A percentile compares a stretch with the other conserved stretches of the same genome.
These are phyloP conservation scores for Clohesyomyces aquaticus DNA, from an alignment of 495 filamentous ascomycete species.

Conservation along the genomic window DNA sequence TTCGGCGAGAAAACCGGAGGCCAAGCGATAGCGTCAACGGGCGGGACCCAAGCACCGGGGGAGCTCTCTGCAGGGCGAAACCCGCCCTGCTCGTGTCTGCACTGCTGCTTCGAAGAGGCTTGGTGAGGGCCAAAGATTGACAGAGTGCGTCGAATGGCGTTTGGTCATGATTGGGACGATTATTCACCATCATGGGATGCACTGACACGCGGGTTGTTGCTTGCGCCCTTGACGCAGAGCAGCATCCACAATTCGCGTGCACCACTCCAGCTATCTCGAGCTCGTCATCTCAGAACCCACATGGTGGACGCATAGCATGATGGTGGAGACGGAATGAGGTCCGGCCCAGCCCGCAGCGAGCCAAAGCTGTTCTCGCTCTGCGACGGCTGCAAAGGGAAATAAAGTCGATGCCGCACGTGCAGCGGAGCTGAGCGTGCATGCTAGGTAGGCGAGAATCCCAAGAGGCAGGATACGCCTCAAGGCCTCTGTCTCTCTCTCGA, in stretches of 20 bases:
- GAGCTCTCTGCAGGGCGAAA: neutral
- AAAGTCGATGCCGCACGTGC: no score
- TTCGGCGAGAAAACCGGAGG: slow-evolving; percentile 17
- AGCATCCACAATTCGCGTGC: no score
- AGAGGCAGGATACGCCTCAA: no score
- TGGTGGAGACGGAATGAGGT: neutral
- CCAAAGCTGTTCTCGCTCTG: no score
- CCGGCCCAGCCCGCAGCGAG: no score
- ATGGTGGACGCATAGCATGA: neutral
- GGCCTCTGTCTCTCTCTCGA: no score
- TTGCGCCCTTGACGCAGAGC: no score
- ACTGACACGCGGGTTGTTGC: no score
- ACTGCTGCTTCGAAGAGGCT: neutral
- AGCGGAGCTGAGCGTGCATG: no score
- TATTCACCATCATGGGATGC: no score
- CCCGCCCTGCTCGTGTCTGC: neutral
- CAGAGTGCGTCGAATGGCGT: neutral
- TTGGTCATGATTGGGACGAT: neutral
- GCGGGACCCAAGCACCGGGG: neutral
- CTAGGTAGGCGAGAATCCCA: no score
- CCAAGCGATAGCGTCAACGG: slow-evolving; percentile 29
- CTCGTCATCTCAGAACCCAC: neutral
- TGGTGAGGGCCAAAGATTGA: neutral
- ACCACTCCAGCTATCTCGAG: neutral
- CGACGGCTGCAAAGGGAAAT: no score